Percentiles rank a stretch among this genome's conserved stretches.
Evolutionary conservation across 2,329 filamentous ascomycete species (phyloP).

Genomic region (Cercospora berteroae): DNA sequence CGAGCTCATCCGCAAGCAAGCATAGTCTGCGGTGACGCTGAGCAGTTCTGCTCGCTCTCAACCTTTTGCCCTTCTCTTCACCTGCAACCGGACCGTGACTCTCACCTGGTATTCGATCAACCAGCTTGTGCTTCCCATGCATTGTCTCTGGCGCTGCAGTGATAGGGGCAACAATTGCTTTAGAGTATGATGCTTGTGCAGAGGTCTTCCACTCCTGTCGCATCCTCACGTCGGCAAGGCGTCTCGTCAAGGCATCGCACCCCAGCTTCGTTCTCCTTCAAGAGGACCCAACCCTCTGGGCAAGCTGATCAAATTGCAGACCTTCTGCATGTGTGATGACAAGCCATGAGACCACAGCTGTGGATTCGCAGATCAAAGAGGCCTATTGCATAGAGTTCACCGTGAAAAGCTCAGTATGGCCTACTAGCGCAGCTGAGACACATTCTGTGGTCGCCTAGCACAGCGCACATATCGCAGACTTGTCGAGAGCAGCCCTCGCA

Average conservation of each 20-base stretch:
- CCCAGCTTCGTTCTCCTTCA: not conserved
- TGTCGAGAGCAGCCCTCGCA: constrained; percentile 42
- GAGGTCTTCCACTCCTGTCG: not conserved
- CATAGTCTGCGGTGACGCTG: not conserved
- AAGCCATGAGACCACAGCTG: not conserved
- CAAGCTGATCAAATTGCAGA: not conserved
- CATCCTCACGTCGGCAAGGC: not conserved
- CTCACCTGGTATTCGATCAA: not conserved
- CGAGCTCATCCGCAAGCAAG: not conserved
- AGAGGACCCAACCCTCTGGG: not conserved
- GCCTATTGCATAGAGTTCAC: not conserved
- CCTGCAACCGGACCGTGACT: not conserved
- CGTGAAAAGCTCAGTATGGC: not conserved
- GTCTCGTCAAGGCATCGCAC: not conserved
- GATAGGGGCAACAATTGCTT: not conserved
- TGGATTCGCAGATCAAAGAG: not conserved
- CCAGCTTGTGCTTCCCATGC: not conserved
- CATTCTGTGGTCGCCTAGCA: constrained; percentile 39
- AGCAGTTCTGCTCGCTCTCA: not conserved
- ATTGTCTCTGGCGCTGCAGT: not conserved
- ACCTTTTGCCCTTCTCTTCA: not conserved
- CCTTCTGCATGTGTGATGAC: not conserved
- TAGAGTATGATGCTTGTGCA: not conserved
- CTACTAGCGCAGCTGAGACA: constrained; percentile 44
- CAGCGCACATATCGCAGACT: constrained; percentile 46